phyloP scores from a whole-genome alignment of 2,329 filamentous ascomycete genomes.

The Graphium sp. region DNA sequence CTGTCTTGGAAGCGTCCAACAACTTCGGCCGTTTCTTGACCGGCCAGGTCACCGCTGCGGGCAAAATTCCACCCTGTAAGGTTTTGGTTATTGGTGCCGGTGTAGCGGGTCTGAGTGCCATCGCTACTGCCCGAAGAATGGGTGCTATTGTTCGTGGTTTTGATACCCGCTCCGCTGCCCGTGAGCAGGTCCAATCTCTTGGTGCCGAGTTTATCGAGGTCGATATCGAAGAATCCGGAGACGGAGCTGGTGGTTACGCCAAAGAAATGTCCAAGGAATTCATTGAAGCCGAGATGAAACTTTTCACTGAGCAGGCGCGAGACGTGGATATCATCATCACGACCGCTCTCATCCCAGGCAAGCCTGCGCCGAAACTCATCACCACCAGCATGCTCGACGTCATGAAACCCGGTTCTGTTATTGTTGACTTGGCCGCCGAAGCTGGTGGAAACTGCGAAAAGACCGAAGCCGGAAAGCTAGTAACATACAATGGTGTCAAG shows the following conservation, averaged over 20 bases:
- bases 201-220: conserved; percentile 86
- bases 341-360: conserved; percentile 79
- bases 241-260: conserved; percentile 72
- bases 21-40: conserved; percentile 78
- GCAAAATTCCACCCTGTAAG: conserved; percentile 80
- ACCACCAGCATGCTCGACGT: conserved; percentile 63
- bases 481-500: conserved; percentile 61
- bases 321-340: conserved; percentile 90
- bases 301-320: conserved; percentile 72
- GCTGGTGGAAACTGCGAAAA: conserved; percentile 78
- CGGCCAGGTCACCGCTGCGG: conserved; percentile 78
- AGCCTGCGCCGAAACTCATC: conserved; percentile 68
- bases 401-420: conserved; percentile 80
- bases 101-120: conserved; percentile 76
- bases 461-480: conserved; percentile 56
- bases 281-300: conserved; percentile 81
- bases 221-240: conserved; percentile 67
- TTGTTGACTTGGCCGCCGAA: conserved; percentile 79
- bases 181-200: conserved; percentile 79
- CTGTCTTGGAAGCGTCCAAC: conserved; percentile 77
- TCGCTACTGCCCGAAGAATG: conserved; percentile 70
- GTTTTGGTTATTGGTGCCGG: conserved; percentile 82
- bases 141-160: conserved; percentile 84
- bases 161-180: conserved; percentile 73
- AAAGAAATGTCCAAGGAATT: conserved; percentile 94